Base-by-base conservation (phyloP, 139 green algal genomes). In the Chlamydomonas eustigma region DNA sequence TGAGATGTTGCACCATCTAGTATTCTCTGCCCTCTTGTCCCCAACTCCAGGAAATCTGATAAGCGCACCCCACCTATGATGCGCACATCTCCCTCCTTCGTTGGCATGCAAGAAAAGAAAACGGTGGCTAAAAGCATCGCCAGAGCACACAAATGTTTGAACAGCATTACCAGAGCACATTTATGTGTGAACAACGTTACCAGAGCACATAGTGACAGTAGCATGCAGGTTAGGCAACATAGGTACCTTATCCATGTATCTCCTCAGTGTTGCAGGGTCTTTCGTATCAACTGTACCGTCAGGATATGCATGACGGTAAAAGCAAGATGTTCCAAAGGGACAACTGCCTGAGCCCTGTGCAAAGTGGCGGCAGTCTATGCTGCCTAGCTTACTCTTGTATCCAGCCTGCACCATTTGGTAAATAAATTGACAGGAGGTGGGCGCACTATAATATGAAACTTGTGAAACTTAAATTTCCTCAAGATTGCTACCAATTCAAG, bases 281-380 rank as follows among this genome's bases (percentile, higher is more conserved):
- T 68, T 68, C 4, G 52, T 25, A 4, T 68, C 52, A 25, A 37
- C 52, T 4, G 6, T 8, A 8, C 52, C 52, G 22, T 68, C 52
- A 6, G 52, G n/a, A 4, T 31, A 5, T 8, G 34, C 52, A 28
- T 68, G 52, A 5, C 52, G 52, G 52, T 68, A 68, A 31, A 68
- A 68, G 52, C 52, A 68, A 4, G 52, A 68, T 25, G 52, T 68
- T 25, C 52, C 52, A 31, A 68, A 68, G 6, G 52, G 52, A 31
- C 52, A 68, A 28, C n/a, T 68, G 6, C 52, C 52, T 25, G 18
- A 25, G 8, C 52, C 52, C 4, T 28, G 52, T 8, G 52, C 52
- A 28, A 68, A 68, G 52, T 33, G 52, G 52, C 52, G 52, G 52
- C 52, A 68, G 18, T 68, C n/a, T 8, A 68, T 68, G 12, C 12